Evolutionary conservation across 257 asterid species (phyloP).

Genomic region (Nicotiana undulata): DNA sequence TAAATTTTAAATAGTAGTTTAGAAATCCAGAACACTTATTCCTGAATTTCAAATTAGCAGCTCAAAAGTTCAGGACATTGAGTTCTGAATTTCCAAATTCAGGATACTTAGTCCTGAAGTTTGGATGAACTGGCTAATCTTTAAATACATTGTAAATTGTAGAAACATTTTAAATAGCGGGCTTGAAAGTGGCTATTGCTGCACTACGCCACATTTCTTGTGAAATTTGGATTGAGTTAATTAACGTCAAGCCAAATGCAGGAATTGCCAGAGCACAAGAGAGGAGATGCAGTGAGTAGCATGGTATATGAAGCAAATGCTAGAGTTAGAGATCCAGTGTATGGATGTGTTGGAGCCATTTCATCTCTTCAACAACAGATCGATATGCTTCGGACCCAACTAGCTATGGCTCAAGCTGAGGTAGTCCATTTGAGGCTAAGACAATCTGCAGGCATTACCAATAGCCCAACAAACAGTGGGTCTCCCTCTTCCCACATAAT

Average conservation of each 20-base stretch:
- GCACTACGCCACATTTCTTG: neutral
- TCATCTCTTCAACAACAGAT: slow-evolving; percentile 8
- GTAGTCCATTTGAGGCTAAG: slow-evolving; percentile 3
- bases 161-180: too few relatives aligned
- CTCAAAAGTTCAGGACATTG: too few relatives aligned
- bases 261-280: slow-evolving; percentile 9
- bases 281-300: slow-evolving; percentile 11
- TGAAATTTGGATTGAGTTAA: neutral
- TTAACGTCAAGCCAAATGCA: neutral
- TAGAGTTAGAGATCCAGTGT: slow-evolving; percentile 10
- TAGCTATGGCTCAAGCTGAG: slow-evolving; percentile 8
- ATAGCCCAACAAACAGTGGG: neutral
- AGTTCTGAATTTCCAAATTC: too few relatives aligned
- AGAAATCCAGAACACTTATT: too few relatives aligned
- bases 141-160: too few relatives aligned
- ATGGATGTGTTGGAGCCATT: slow-evolving; percentile 8
- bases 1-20: too few relatives aligned
- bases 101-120: too few relatives aligned
- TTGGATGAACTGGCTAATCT: too few relatives aligned
- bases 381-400: neutral
- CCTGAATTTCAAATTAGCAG: too few relatives aligned
- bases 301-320: slow-evolving; percentile 9
- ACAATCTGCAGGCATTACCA: neutral
- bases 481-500: neutral
- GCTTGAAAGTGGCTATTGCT: too few relatives aligned